Base-by-base conservation (phyloP, 805 yeast species). In the Ogataea zsoltii region DNA sequence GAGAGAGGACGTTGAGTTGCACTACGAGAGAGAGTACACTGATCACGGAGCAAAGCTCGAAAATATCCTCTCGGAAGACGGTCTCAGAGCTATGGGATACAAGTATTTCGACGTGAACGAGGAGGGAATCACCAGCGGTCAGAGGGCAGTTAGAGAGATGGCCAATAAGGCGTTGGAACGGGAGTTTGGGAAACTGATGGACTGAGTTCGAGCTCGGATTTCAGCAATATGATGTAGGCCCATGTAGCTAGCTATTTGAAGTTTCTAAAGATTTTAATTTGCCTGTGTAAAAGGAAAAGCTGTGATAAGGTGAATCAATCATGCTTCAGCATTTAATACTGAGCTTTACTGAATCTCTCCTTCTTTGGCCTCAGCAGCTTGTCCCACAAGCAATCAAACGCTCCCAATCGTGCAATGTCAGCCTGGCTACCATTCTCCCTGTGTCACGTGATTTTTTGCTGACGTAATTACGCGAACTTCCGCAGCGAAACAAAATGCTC, bases 11-110 rank as follows among this genome's bases (percentile, higher is more conserved):
- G 21, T 11, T 19, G 48, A 46, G 32, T 11, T 41, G 18, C 21
- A 17, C n/a, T 43, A 30, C 14, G 40, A 35, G 38, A 14, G 19
- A 10, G 38, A 35, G 19, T 25, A 35, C 37, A 26, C 12, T 4
- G 37, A 34, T 4, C 50, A 51, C 35, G 41, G 50, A 17, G 53
- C 51, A 4, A 37, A n/a, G n/a, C 29, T 30, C 13, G 37, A 32
- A 12, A 36, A 49, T 21, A 32, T 51, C 16, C 23, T 51, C 15
- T 41, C 52, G 3, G 48, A 44, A 12, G 67, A 58, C 18, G 62
- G 66, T 4, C 26, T 47, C 28, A 45, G 56, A 38, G 54, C 66
- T 11, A 44, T 64, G 53, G 69, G 68, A n/a, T 52, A 62, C 32
- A 50, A 33, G 39, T 44, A 46, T 11, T 63, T 61, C 45, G 66